Conservation (phyloP, 2,329 filamentous ascomycete species). For the Fusarium avenaceum region DNA sequence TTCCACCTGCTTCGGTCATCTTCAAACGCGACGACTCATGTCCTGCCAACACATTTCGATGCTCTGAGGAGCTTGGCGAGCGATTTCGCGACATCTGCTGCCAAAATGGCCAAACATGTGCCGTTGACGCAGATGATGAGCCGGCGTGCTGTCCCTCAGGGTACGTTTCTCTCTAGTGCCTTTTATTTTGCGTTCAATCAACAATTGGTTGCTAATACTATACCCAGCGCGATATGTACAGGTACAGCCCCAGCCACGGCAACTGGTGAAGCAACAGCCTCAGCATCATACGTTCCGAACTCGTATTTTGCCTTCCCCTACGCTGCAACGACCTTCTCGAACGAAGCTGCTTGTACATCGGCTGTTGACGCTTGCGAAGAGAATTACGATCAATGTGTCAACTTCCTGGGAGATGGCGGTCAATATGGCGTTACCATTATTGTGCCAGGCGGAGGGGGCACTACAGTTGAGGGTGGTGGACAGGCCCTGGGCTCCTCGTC, state of each 20-base stretch:
- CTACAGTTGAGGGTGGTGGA: conserved; percentile 62
- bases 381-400: conserved; percentile 68
- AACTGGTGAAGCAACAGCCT: conserved; percentile 53
- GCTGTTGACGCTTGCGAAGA: conserved; percentile 65
- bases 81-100: conserved; percentile 66
- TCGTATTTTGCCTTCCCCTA: conserved; percentile 72
- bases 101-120: conserved; percentile 63
- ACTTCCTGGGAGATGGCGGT: conserved; percentile 59
- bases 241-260: conserved; percentile 63
- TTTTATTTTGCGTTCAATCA: not conserved
- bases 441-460: conserved; percentile 66
- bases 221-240: conserved; percentile 66
- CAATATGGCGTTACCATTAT: conserved; percentile 68
- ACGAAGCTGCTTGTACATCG: conserved; percentile 65
- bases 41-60: conserved; percentile 65
- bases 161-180: conserved; percentile 54
- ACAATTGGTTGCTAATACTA: conserved; percentile 27
- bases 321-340: conserved; percentile 65
- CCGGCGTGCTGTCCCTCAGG: conserved; percentile 68
- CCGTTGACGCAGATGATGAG: conserved; percentile 62
- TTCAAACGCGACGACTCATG: conserved; percentile 55
- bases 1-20: conserved; percentile 41
- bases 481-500: conserved; percentile 59
- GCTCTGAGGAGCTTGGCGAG: conserved; percentile 61
- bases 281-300: conserved; percentile 68